Evolutionary conservation across 306 rosid genomes (phyloP).

Genomic region (Prosopis cineraria): DNA sequence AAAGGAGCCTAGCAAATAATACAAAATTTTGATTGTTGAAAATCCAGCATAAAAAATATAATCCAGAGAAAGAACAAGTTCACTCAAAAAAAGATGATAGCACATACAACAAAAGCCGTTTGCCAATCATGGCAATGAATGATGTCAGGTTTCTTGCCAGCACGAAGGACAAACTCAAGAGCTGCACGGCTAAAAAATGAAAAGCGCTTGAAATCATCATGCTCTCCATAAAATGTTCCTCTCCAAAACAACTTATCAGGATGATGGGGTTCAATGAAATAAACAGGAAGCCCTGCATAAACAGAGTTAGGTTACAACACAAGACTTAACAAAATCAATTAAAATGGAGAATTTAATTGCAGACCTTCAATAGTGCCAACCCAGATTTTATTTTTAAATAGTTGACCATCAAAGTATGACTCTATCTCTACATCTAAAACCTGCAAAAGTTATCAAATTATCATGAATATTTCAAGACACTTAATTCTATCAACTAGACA

Average conservation of each 20-base stretch:
- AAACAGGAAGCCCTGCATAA: conserved; percentile 90
- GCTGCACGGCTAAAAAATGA: conserved; percentile 94
- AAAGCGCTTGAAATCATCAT: conserved; percentile 89
- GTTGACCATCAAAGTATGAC: conserved; percentile 81
- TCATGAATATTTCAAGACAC: conserved; percentile 29
- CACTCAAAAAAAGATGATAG: conserved; percentile 31
- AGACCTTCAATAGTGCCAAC: conserved; percentile 91
- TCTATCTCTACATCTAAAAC: conserved; percentile 68
- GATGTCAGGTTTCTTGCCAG: conserved; percentile 97
- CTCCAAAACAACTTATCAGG: conserved; percentile 88
- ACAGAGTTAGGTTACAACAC: conserved; percentile 37
- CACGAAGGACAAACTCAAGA: conserved; percentile 86
- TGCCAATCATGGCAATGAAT: conserved; percentile 99
- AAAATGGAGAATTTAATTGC: conserved; percentile 29
- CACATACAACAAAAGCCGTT: conserved; percentile 90
- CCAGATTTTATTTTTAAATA: conserved; percentile 90
- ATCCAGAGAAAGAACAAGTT: conserved; percentile 23
- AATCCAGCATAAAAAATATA: conserved; percentile 10
- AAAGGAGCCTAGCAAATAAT: conserved; percentile 81
- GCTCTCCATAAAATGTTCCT: conserved; percentile 80
- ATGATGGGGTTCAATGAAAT: conserved; percentile 94
- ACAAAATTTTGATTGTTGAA: conserved; percentile 10
- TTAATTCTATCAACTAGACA: conserved; percentile 7
- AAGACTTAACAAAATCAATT: background rate
- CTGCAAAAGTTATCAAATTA: conserved; percentile 50